Evolutionary conservation across 768 basidiomycete species (phyloP).

Genomic region (Sarcodon aspratus): DNA sequence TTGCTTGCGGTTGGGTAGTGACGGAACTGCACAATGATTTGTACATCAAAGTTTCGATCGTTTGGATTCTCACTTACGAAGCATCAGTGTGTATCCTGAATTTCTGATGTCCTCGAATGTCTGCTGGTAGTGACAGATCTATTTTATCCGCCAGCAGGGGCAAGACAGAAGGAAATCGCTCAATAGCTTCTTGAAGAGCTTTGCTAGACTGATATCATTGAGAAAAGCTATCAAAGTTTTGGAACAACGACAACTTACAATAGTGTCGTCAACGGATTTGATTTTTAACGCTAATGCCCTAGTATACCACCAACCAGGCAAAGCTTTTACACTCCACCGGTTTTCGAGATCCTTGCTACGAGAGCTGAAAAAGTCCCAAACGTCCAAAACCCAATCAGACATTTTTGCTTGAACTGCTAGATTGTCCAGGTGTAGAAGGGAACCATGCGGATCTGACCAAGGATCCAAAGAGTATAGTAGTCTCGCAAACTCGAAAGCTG

Average conservation of each 20-base stretch:
- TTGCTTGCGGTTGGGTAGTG: slow-evolving; percentile 24
- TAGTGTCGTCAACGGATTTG: slow-evolving; percentile 17
- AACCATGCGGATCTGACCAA: slow-evolving; percentile 80
- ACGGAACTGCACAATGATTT: slow-evolving; percentile 6
- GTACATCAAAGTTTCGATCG: background rate
- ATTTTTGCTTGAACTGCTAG: slow-evolving; percentile 75
- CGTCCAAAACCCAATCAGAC: slow-evolving; percentile 67
- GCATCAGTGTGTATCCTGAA: slow-evolving; percentile 64
- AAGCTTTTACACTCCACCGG: slow-evolving; percentile 20
- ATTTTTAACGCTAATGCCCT: slow-evolving; percentile 53
- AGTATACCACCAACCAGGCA: slow-evolving; percentile 75
- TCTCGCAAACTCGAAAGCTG: slow-evolving; percentile 87
- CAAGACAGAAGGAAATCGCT: slow-evolving; percentile 71
- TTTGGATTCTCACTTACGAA: slow-evolving; percentile 28
- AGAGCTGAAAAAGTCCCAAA: slow-evolving; percentile 41
- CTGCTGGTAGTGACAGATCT: slow-evolving; percentile 50
- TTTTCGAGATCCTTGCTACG: slow-evolving; percentile 6
- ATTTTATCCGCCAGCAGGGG: slow-evolving; percentile 80
- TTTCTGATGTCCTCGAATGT: slow-evolving; percentile 46
- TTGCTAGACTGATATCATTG: slow-evolving; percentile 34
- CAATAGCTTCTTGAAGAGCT: slow-evolving; percentile 64
- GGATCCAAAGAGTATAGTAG: slow-evolving; percentile 81
- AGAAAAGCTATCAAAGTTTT: background rate
- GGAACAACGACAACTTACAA: background rate
- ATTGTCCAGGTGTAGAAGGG: slow-evolving; percentile 74